A percentile compares a stretch with the other conserved stretches of the same genome.
Conservation (phyloP, 441 rosid genomes). For the Jatropha multifida region DNA sequence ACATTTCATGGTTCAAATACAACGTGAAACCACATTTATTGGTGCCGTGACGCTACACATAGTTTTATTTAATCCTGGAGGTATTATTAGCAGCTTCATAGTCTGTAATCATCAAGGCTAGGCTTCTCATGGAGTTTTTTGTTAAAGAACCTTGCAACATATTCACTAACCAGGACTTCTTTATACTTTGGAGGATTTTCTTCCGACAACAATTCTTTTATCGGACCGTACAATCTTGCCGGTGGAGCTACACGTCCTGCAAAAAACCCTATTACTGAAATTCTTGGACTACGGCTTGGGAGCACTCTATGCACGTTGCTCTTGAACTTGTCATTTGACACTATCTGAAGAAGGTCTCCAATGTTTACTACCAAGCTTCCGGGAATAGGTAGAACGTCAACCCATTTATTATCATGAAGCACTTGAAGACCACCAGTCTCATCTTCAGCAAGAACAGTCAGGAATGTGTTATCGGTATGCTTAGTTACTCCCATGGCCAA, state of each 20-base stretch:
- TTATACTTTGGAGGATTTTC: conserved; percentile 20
- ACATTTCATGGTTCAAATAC: no score
- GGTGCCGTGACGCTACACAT: no score
- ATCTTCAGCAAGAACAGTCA: conserved; percentile 29
- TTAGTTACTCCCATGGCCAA: conserved; percentile 18
- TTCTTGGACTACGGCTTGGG: conserved; percentile 22
- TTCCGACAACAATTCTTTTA: conserved; percentile 29
- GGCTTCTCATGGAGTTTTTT: no score
- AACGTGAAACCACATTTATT: no score
- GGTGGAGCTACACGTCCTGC: conserved; percentile 16
- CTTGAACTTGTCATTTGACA: conserved; percentile 29
- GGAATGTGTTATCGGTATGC: conserved; percentile 27
- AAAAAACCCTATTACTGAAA: conserved; percentile 26
- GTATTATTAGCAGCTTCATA: no score
- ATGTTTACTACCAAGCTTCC: conserved; percentile 14
- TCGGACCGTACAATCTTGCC: conserved; percentile 21
- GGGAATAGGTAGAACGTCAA: conserved; percentile 12
- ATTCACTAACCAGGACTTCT: conserved; percentile 22
- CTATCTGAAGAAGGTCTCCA: conserved; percentile 13
- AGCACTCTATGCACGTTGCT: conserved; percentile 32
- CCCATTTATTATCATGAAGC: conserved; percentile 25
- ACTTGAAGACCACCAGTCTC: conserved; percentile 29
- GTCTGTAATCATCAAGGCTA: no score
- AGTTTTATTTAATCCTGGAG: no score
- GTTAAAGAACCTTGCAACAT: conserved; percentile 4